Conservation (phyloP, 352 stramenopile genomes). For the Phytophthora syringae region DNA sequence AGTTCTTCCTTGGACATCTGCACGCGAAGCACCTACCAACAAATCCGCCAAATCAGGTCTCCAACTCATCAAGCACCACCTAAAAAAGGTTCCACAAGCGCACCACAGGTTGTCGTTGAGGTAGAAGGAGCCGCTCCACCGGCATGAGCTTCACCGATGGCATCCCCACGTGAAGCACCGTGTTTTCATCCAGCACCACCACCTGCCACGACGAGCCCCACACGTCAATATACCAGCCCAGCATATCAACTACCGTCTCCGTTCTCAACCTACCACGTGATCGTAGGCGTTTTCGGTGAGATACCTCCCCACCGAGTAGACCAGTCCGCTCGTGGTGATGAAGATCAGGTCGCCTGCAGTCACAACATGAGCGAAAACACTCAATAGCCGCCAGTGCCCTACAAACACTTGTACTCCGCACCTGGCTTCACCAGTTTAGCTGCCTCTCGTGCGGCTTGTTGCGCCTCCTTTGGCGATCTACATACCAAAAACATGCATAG, state of each 20-base stretch:
- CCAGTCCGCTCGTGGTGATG: conserved; percentile 74
- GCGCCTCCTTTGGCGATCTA: conserved; percentile 66
- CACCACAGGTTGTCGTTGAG: conserved; percentile 76
- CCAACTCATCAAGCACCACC: not conserved
- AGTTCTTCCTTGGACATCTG: conserved; percentile 54
- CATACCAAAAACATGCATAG: not conserved
- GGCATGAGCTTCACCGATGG: conserved; percentile 60
- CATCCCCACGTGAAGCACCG: conserved; percentile 74
- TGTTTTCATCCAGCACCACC: conserved; percentile 63
- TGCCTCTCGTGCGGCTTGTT: conserved; percentile 63
- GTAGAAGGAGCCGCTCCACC: conserved; percentile 69
- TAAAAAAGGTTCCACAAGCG: conserved; percentile 6
- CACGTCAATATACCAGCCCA: not conserved
- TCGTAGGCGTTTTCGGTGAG: conserved; percentile 76
- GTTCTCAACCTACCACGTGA: conserved; percentile 53
- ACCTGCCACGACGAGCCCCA: conserved; percentile 35
- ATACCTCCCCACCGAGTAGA: conserved; percentile 72
- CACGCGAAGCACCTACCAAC: conserved; percentile 58
- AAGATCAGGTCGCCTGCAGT: conserved; percentile 78
- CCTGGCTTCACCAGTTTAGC: conserved; percentile 69
- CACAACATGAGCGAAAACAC: not conserved
- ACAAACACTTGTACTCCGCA: no score
- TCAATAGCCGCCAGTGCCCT: not conserved
- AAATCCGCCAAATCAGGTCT: conserved; percentile 4
- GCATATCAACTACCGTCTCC: not conserved